A percentile compares a stretch with the other conserved stretches of the same genome.
These are phyloP conservation scores for Lachancea thermotolerans DNA, from an alignment of 805 yeast genomes.

Conservation along the genomic window DNA sequence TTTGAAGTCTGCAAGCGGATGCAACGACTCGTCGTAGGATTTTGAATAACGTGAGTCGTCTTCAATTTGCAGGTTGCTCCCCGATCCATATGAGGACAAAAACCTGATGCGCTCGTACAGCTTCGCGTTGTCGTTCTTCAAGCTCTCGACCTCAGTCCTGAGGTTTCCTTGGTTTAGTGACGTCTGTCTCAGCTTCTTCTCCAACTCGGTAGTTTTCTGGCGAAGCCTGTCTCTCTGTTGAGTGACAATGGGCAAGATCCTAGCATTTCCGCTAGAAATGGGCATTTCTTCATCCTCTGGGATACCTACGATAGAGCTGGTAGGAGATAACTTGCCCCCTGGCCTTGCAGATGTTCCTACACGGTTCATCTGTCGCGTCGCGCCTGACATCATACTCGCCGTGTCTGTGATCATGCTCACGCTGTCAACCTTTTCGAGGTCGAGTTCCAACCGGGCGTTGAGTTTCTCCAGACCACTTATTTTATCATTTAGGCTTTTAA, in stretches of 20 bases:
- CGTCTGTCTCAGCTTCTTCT: conserved; percentile 65
- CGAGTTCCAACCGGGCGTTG: conserved; percentile 66
- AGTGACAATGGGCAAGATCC: conserved; percentile 77
- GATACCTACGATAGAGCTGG: conserved; percentile 44
- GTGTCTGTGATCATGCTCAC: conserved; percentile 39
- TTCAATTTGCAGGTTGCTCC: conserved; percentile 29
- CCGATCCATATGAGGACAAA: conserved; percentile 42
- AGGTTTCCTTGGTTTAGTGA: conserved; percentile 48
- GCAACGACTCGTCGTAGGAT: conserved; percentile 67
- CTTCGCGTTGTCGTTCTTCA: conserved; percentile 70
- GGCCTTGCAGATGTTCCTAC: conserved; percentile 25
- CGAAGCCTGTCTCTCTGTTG: conserved; percentile 94
- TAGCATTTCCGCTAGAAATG: conserved; percentile 31
- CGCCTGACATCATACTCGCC: conserved; percentile 61
- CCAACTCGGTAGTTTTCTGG: conserved; percentile 73
- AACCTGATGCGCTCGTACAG: conserved; percentile 73
- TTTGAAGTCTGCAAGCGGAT: conserved; percentile 79
- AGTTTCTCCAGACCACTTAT: conserved; percentile 37
- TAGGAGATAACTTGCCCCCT: conserved; percentile 41
- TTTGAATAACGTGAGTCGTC: conserved; percentile 55
- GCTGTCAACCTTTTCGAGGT: conserved; percentile 54
- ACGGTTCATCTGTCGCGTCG: conserved; percentile 35
- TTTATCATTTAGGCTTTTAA: conserved; percentile 33
- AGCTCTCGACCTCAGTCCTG: conserved; percentile 52
- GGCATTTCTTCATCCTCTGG: conserved; percentile 31